Conservation (phyloP, 768 basidiomycete species). For the Amanita fuliginea region DNA sequence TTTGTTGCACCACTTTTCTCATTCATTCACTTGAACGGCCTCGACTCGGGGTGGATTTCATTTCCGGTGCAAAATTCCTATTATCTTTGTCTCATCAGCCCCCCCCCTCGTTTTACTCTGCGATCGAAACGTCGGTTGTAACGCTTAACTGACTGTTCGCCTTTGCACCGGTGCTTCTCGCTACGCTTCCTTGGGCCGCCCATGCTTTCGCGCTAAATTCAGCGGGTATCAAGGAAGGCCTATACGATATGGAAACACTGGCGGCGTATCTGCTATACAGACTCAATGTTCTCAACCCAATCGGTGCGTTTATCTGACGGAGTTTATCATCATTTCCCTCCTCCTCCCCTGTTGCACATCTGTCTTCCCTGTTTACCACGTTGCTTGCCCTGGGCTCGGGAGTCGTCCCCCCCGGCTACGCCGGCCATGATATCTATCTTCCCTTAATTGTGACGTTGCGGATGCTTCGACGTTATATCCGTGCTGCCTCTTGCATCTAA, state of each 20-base stretch:
- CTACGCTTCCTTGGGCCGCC: background rate
- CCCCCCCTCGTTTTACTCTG: background rate
- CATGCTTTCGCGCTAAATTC: conserved; percentile 9
- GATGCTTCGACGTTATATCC: background rate
- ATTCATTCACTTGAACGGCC: background rate
- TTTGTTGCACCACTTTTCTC: background rate
- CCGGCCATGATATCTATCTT: background rate
- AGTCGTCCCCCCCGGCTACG: background rate
- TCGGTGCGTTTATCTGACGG: conserved; percentile 34
- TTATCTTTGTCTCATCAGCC: conserved; percentile 5
- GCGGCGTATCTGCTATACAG: conserved; percentile 82
- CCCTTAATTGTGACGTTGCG: background rate
- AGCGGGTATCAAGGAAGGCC: conserved; percentile 92
- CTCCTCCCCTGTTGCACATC: background rate
- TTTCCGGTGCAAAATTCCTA: background rate
- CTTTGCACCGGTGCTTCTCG: background rate
- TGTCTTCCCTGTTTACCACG: background rate
- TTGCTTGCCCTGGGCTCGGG: background rate
- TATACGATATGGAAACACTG: conserved; percentile 78
- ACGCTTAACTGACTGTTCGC: conserved; percentile 5
- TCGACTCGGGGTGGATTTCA: background rate
- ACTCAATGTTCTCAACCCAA: conserved; percentile 67
- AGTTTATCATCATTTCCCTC: conserved; percentile 3
- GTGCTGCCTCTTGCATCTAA: background rate
- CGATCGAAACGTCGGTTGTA: conserved; percentile 2